Evolutionary conservation across 805 yeast species (phyloP).

Genomic region (Myxozyma neotropica): DNA sequence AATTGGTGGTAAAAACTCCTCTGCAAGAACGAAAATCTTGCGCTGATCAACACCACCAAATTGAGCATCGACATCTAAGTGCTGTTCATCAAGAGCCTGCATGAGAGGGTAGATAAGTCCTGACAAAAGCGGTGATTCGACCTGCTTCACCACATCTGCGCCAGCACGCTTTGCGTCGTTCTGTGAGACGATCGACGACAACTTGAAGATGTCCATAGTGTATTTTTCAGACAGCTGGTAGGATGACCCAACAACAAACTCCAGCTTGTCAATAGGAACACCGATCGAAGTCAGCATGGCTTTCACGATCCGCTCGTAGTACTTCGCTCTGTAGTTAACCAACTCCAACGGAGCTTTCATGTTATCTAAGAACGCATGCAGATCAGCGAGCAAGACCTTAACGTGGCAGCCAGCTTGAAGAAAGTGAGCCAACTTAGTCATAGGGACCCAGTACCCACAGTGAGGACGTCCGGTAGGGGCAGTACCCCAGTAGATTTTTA

Average conservation of each 20-base stretch:
- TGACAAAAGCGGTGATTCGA: slow-evolving; percentile 85
- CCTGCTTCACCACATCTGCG: slow-evolving; percentile 99
- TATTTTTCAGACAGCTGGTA: slow-evolving; percentile 79
- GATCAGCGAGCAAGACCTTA: slow-evolving; percentile 85
- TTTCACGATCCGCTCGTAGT: slow-evolving; percentile 82
- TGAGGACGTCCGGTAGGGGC: slow-evolving; percentile 99
- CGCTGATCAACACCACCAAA: slow-evolving; percentile 99
- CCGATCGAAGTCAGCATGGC: slow-evolving; percentile 81
- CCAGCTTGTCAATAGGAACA: slow-evolving; percentile 87
- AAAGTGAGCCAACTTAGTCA: slow-evolving; percentile 94
- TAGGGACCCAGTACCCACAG: slow-evolving; percentile 97
- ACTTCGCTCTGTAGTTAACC: slow-evolving; percentile 83
- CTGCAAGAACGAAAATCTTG: slow-evolving; percentile 95
- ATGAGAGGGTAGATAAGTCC: slow-evolving; percentile 96
- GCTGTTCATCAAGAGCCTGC: slow-evolving; percentile 98
- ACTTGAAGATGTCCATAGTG: slow-evolving; percentile 84
- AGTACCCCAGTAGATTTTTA: slow-evolving; percentile 96
- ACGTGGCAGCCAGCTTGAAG: slow-evolving; percentile 96
- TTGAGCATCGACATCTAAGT: slow-evolving; percentile 85
- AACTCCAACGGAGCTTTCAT: slow-evolving; percentile 98
- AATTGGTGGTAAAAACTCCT: slow-evolving; percentile 80
- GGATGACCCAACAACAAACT: slow-evolving; percentile 84
- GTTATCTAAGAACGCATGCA: slow-evolving; percentile 95
- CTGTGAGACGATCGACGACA: slow-evolving; percentile 83
- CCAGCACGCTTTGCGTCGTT: slow-evolving; percentile 99